Conservation (phyloP, 1,284 basidiomycete genomes). For the Cutaneotrichosporon dermatis region DNA sequence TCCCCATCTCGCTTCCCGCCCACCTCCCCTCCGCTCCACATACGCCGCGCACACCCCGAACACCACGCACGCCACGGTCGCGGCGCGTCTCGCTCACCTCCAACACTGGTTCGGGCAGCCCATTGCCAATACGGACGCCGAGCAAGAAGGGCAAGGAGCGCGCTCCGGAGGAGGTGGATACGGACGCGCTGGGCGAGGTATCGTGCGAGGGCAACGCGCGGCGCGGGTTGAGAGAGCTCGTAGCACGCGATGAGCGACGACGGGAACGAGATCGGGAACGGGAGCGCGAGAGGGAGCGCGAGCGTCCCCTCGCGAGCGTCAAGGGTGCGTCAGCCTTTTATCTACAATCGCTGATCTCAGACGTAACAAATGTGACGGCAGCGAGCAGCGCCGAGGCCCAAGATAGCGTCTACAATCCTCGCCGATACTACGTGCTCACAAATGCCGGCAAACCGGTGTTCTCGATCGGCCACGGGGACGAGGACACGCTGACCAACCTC, state of each 20-base stretch:
- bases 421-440: conserved; percentile 87
- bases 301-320: neutral
- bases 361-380: neutral
- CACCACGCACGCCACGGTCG: neutral
- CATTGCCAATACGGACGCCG: neutral
- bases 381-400: neutral
- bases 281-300: too few species aligned
- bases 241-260: conserved; percentile 1
- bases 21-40: neutral
- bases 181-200: neutral
- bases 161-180: conserved; percentile 1
- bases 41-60: neutral
- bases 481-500: conserved; percentile 65
- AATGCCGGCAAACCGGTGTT: conserved; percentile 93
- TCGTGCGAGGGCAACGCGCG: conserved; percentile 7
- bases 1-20: neutral
- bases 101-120: too few species aligned
- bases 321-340: neutral
- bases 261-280: neutral
- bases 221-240: conserved; percentile 9
- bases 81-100: neutral
- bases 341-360: neutral
- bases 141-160: conserved; percentile 17
- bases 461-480: conserved; percentile 54
- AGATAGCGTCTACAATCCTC: conserved; percentile 19